Conservation (phyloP, 176 grass and related monocot species). For the Aegilops tauschii region DNA sequence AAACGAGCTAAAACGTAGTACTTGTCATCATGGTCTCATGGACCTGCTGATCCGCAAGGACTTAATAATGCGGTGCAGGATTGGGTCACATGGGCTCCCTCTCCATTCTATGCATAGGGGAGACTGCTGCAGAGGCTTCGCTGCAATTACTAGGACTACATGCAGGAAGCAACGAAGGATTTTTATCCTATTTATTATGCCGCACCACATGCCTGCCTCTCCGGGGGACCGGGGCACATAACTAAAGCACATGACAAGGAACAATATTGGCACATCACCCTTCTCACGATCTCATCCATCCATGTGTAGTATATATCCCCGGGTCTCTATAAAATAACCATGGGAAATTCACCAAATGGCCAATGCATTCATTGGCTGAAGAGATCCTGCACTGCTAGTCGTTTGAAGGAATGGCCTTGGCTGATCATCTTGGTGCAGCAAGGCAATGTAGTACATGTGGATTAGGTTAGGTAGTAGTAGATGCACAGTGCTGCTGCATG, state of each 20-base stretch:
- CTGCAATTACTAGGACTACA: constrained; percentile 13
- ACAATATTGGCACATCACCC: neutral
- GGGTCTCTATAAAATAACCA: neutral
- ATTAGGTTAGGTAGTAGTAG: neutral
- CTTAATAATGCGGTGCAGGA: constrained; percentile 1
- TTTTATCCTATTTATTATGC: constrained; percentile 12
- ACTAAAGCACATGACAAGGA: constrained; percentile 19
- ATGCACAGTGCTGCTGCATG: neutral
- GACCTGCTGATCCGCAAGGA: neutral
- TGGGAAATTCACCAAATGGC: neutral
- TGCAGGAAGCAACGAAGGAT: constrained; percentile 18
- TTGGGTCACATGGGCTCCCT: constrained; percentile 16
- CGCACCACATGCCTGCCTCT: constrained; percentile 31
- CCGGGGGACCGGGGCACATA: neutral
- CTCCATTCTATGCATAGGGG: constrained; percentile 25
- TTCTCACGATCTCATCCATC: neutral
- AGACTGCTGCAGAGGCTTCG: neutral
- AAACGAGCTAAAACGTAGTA: neutral
- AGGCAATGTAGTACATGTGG: neutral
- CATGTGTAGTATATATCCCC: neutral
- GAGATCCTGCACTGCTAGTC: neutral
- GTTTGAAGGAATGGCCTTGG: neutral
- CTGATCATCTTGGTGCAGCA: neutral
- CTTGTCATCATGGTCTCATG: neutral
- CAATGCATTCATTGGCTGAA: neutral